Evolutionary conservation across 306 rosid genomes (phyloP).

Genomic region (Begonia peltatifolia): DNA sequence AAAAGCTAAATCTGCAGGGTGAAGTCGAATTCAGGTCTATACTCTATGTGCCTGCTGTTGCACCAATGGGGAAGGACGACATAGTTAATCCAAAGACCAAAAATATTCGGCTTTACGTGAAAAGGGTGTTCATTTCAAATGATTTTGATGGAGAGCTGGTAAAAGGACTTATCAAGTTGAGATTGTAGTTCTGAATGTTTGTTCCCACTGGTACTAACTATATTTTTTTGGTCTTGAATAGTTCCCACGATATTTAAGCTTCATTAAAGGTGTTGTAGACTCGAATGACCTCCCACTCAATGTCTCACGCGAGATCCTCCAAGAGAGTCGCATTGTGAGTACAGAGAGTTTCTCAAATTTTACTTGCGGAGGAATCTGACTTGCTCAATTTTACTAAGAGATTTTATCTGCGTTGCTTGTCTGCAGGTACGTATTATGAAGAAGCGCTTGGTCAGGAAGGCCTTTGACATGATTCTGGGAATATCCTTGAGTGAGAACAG

Average conservation of each 20-base stretch:
- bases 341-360: neutral
- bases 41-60: slow-evolving; percentile 74
- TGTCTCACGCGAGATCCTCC: slow-evolving; percentile 96
- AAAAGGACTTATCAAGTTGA: slow-evolving; percentile 11
- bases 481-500: slow-evolving; percentile 83
- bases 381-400: slow-evolving; percentile 5
- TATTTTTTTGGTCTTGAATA: slow-evolving; percentile 19
- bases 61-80: slow-evolving; percentile 78
- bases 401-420: slow-evolving; percentile 4
- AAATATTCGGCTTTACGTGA: slow-evolving; percentile 85
- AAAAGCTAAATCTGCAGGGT: slow-evolving; percentile 42
- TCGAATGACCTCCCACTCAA: slow-evolving; percentile 96
- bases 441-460: slow-evolving; percentile 86
- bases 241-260: slow-evolving; percentile 95
- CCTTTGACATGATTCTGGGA: slow-evolving; percentile 95
- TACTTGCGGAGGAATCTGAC: neutral
- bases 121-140: slow-evolving; percentile 94
- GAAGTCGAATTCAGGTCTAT: slow-evolving; percentile 93
- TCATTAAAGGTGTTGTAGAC: slow-evolving; percentile 92
- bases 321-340: slow-evolving; percentile 92
- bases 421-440: slow-evolving; percentile 88
- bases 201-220: slow-evolving; percentile 9
- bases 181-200: neutral
- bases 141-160: slow-evolving; percentile 99
- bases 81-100: slow-evolving; percentile 79